Base-by-base conservation (phyloP, 148 eudicot genomes). In the Fallopia convolvulus region DNA sequence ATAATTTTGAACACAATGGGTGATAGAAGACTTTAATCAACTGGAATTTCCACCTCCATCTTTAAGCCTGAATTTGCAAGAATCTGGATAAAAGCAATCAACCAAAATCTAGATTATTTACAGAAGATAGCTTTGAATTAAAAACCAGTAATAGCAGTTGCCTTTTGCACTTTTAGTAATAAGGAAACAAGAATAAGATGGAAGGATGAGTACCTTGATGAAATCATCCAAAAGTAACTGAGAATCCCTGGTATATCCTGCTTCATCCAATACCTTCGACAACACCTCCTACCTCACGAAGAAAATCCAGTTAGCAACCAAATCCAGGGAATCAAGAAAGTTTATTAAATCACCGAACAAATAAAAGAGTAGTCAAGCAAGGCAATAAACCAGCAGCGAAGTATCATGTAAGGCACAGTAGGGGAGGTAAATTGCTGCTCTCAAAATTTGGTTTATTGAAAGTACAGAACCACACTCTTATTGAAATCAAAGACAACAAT, bases 191-290 rank as follows among this genome's bases (percentile, higher is more conserved):
- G 13, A 47, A 21, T 15, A 33, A 23, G 49, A 17, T n/a, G 65
- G 75, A 75, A 23, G 18, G 41, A 48, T 26, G 79, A 61, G 44
- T 77, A 94, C 98, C 98, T 94, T 92, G 30, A 86, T 77, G 79
- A 94, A 92, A 87, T 94, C 97, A 76, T 86, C 90, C 86, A 89
- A 80, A 82, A 82, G 48, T 80, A 94, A 78, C 53, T 81, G 81
- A 72, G 97, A 94, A 39, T 94, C 93, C 83, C 68, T 85, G 15
- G 87, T 78, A 82, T 92, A 92, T 79, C 98, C 98, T 78, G 91
- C 88, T 87, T 94, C 98, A 70, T 79, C 82, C 81, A 94, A 79
- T 77, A 94, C 83, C 79, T 89, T 89, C 72, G 80, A 82, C 78
- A 94, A 76, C 36, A 94, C 92, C 70, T 81, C 97, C 98, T 93